A percentile compares a stretch with the other conserved stretches of the same genome.
phyloP scores from a whole-genome alignment of 768 basidiomycete genomes.

The Lyophyllum semitale region DNA sequence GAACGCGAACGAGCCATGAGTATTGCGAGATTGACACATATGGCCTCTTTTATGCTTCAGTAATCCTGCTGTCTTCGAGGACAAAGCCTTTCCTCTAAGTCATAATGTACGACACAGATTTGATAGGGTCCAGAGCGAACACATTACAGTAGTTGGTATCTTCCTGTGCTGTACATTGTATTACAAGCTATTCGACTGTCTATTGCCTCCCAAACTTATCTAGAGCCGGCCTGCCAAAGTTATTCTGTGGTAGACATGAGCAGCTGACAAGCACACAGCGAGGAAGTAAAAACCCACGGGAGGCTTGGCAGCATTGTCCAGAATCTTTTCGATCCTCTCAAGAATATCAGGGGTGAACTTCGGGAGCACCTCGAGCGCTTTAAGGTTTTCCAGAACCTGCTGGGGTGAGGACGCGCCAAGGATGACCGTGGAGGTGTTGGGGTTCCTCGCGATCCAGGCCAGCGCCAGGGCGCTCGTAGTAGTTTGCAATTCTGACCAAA shows the following conservation, averaged over 20 bases:
- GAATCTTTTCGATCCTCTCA: conserved; percentile 66
- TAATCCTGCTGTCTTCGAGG: no score
- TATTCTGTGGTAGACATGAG: conserved; percentile 16
- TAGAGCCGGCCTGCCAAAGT: conserved; percentile 21
- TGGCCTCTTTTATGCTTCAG: no score
- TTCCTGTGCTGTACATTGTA: no score
- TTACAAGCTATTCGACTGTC: not conserved
- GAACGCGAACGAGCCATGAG: no score
- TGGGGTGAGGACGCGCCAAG: conserved; percentile 65
- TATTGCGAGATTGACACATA: no score
- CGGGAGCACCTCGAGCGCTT: conserved; percentile 70
- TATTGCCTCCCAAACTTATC: conserved; percentile 21
- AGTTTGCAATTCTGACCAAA: conserved; percentile 50
- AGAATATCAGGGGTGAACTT: conserved; percentile 70
- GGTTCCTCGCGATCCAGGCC: conserved; percentile 73
- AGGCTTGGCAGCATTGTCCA: conserved; percentile 52
- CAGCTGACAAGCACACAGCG: not conserved
- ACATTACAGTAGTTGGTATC: no score
- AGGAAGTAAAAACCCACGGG: conserved; percentile 29
- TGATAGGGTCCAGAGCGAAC: no score
- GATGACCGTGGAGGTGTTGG: conserved; percentile 67
- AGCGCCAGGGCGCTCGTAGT: conserved; percentile 69
- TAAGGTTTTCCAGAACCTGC: conserved; percentile 67
- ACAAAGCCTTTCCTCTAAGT: no score
- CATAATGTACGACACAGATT: no score